Conservation (phyloP, 2,329 filamentous ascomycete species). For the Fusarium dlaminii region DNA sequence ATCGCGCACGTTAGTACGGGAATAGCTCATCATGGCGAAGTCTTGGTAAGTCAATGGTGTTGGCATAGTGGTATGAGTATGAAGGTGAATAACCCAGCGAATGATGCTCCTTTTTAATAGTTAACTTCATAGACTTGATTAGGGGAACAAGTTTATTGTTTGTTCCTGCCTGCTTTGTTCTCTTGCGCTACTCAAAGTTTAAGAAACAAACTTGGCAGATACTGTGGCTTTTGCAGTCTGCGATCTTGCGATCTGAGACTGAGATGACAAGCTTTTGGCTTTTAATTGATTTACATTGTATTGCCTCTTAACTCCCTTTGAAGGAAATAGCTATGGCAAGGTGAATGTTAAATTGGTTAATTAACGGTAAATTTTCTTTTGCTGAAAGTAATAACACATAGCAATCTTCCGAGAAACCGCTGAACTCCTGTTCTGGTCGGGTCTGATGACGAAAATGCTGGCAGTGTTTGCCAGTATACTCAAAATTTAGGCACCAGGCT, state of each 20-base stretch:
- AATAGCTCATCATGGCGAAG: not conserved
- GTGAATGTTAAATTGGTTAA: not conserved
- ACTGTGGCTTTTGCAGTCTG: accelerated
- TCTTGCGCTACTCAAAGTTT: not conserved
- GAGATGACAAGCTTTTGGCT: accelerated
- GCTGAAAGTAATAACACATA: not conserved
- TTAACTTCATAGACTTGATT: accelerated
- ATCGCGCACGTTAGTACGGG: accelerated
- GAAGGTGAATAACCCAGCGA: not conserved
- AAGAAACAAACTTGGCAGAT: not conserved
- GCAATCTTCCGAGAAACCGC: accelerated
- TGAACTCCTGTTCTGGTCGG: too few species aligned
- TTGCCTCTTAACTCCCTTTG: not conserved
- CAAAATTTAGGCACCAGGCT: not conserved
- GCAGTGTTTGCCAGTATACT: not conserved
- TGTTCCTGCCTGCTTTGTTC: not conserved
- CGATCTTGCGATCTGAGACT: accelerated
- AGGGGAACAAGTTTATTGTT: not conserved
- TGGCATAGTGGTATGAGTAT: not conserved
- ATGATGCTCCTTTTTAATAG: not conserved
- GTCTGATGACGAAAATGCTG: not conserved
- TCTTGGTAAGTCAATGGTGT: not conserved
- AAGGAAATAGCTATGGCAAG: accelerated
- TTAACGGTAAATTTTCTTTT: too few species aligned
- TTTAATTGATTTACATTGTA: not conserved